Conservation (phyloP, 805 yeast genomes). For the Maudiozyma bulderi region DNA sequence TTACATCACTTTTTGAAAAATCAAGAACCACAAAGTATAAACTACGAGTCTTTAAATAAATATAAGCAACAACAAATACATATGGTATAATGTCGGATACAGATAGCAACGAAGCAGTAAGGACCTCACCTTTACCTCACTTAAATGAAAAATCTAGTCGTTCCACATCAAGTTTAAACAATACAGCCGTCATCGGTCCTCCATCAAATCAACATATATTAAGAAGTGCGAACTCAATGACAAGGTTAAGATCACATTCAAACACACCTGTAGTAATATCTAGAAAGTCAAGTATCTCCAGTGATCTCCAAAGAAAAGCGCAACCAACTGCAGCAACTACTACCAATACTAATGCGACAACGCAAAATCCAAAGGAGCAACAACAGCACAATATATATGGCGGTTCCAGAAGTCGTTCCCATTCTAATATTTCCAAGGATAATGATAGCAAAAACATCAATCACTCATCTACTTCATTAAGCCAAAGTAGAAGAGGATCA, state of each 20-base stretch:
- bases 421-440: neutral
- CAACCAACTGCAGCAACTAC: no score
- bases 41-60: no score
- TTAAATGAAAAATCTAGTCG: neutral
- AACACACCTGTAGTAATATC: constrained; percentile 30
- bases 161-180: neutral
- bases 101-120: neutral
- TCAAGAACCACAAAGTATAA: no score
- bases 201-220: neutral
- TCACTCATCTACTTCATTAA: neutral
- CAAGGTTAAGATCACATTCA: constrained; percentile 26
- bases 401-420: neutral
- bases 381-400: neutral
- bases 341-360: no score
- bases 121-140: neutral
- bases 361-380: no score
- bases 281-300: neutral
- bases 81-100: neutral
- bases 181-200: neutral
- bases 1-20: no score
- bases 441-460: neutral
- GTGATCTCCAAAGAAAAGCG: neutral
- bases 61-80: no score
- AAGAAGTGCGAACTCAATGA: neutral
- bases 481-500: constrained; percentile 7